Evolutionary conservation across 768 basidiomycete species (phyloP), one percentile per base, ranked within the genome.

Genomic region (Phylloporus sp.): DNA sequence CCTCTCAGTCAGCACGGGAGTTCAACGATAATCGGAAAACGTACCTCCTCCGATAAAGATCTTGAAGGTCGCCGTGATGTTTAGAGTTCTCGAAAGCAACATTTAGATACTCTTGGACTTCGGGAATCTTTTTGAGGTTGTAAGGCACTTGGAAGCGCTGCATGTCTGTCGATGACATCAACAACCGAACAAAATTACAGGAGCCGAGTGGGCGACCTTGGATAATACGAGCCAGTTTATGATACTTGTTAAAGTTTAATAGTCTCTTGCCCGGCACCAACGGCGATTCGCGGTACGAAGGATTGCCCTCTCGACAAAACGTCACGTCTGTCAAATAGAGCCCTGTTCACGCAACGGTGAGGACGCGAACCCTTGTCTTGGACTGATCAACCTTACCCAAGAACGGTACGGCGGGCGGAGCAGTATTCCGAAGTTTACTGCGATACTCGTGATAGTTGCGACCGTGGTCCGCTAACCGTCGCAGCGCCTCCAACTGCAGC

Each of bases 161-260:
- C 80, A 94, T 88, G 64, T 94, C 91, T 84, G 57, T 29, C 33
- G 26, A 46, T 24, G 34, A 29, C 40, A 46, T 53, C 38, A 50
- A 41, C 31, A 39, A 35, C 27, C 26, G 11, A 39, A 36, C 17
- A 38, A 32, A 27, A 18, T 6, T 20, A 24, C 43, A 24, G 32
- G 45, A 22, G 9, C 9, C 7, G 23, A n/a, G 32, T 27, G 1
- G 42, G 68, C 58, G 54, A 80, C 88, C 88, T 72, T 88, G 83
- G 35, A 92, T 78, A 55, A 95, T 91, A 59, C 83, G 76, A 27
- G 86, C 86, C 48, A 94, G 76, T 63, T 90, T 95, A 60, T 88
- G 86, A 58, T 96, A 98, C 66, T 96, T 95, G 67, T 94, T 95
- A 61, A 96, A 93, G 68, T 99, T 99, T 63, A 98, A 76, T 31